Conservation (phyloP, 345 rosid species). For the Arabis hirsuta region DNA sequence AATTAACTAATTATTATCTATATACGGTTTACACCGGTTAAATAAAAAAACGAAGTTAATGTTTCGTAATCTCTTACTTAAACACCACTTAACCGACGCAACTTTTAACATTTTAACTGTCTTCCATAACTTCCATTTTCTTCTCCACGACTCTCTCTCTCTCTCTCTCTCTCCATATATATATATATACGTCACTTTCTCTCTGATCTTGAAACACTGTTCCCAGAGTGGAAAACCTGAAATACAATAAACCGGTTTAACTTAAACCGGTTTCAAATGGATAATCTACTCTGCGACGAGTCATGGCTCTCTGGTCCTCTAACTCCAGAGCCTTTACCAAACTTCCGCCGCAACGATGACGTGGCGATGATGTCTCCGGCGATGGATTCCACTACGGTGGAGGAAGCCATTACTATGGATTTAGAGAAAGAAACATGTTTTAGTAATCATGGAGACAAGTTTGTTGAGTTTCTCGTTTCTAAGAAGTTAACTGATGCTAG, state of each 20-base stretch:
- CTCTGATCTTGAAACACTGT: not conserved
- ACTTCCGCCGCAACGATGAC: not conserved
- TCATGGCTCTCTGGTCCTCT: slow-evolving; percentile 33
- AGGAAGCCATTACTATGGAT: slow-evolving; percentile 36
- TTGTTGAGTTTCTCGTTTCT: slow-evolving; percentile 28
- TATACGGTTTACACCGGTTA: not conserved
- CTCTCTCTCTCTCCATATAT: not conserved
- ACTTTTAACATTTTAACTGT: slow-evolving; percentile 29
- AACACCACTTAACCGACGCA: slow-evolving; percentile 33
- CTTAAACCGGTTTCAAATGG: slow-evolving; percentile 31
- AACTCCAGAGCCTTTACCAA: slow-evolving; percentile 30
- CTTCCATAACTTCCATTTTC: slow-evolving; percentile 34
- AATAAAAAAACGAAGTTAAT: not conserved
- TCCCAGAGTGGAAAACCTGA: not conserved
- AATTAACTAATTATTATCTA: not conserved
- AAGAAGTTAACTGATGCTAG: slow-evolving; percentile 32
- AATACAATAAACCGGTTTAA: not conserved
- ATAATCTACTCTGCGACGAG: slow-evolving; percentile 42
- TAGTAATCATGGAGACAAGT: slow-evolving; percentile 29
- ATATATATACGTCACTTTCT: slow-evolving; percentile 28
- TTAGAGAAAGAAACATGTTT: slow-evolving; percentile 39
- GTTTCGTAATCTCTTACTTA: not conserved
- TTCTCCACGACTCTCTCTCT: slow-evolving; percentile 41
- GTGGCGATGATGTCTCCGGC: slow-evolving; percentile 3
- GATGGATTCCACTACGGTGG: slow-evolving; percentile 16